A percentile compares a stretch with the other conserved stretches of the same genome.
Evolutionary conservation across 1,284 basidiomycete genomes (phyloP).

Genomic region (Marasmius oreades): DNA sequence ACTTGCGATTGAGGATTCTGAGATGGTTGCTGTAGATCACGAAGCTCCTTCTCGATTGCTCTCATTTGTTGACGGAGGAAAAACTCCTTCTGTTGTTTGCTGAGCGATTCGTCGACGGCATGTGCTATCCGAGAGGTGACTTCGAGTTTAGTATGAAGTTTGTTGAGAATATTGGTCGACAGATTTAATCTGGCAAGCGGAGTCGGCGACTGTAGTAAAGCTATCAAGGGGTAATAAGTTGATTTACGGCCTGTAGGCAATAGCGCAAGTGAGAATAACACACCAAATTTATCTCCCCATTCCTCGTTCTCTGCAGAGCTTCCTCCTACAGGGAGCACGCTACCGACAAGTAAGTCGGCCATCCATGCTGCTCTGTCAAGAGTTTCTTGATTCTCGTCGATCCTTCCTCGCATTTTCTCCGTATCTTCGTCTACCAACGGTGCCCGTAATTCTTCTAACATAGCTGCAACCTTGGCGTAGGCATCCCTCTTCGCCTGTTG

Average conservation of each 20-base stretch:
- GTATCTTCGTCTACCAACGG: conserved; percentile 31
- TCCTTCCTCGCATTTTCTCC: conserved; percentile 34
- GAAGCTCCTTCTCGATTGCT: conserved; percentile 85
- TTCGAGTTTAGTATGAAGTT: conserved; percentile 71
- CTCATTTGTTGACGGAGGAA: conserved; percentile 85
- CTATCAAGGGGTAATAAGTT: conserved; percentile 28
- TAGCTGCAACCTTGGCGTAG: conserved; percentile 59
- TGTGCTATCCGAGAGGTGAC: conserved; percentile 73
- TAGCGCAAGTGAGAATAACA: conserved; percentile 21
- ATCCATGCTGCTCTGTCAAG: conserved; percentile 62
- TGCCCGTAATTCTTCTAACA: conserved; percentile 40
- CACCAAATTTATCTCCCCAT: conserved; percentile 68
- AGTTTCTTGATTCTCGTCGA: conserved; percentile 41
- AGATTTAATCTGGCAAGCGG: conserved; percentile 56
- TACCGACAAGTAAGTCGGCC: conserved; percentile 69
- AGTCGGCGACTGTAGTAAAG: conserved; percentile 55
- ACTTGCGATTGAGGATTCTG: conserved; percentile 18
- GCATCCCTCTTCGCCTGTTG: conserved; percentile 56
- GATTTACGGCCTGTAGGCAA: conserved; percentile 1
- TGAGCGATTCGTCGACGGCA: conserved; percentile 74
- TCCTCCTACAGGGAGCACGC: conserved; percentile 27
- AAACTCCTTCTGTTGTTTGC: conserved; percentile 80
- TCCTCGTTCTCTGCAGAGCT: conserved; percentile 39
- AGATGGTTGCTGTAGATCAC: conserved; percentile 45
- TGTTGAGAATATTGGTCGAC: conserved; percentile 65